phyloP scores from a whole-genome alignment of 2,329 filamentous ascomycete genomes.

The Fusarium compactum region DNA sequence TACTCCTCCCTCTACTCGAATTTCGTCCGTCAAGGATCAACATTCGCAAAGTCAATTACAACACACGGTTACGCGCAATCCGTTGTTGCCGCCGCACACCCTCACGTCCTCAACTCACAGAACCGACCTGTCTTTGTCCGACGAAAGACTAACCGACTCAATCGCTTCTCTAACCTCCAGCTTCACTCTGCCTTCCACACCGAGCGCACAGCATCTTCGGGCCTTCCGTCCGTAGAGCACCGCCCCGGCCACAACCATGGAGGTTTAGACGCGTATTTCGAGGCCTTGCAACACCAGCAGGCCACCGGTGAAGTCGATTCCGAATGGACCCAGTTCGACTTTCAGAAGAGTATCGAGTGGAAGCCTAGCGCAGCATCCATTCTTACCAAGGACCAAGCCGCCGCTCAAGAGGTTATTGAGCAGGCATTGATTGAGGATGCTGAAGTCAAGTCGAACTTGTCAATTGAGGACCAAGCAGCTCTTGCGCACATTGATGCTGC shows the following conservation, averaged over 20 bases:
- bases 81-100: slow-evolving; percentile 92
- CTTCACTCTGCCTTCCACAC: slow-evolving; percentile 83
- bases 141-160: slow-evolving; percentile 66
- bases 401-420: slow-evolving; percentile 48
- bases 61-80: slow-evolving; percentile 98
- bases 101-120: slow-evolving; percentile 79
- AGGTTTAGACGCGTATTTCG: slow-evolving; percentile 90
- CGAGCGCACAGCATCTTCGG: slow-evolving; percentile 62
- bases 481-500: slow-evolving; percentile 88
- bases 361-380: slow-evolving; percentile 72
- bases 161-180: slow-evolving; percentile 67
- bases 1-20: slow-evolving; percentile 77
- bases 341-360: slow-evolving; percentile 90
- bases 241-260: slow-evolving; percentile 68
- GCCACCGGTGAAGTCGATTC: slow-evolving; percentile 72
- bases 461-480: slow-evolving; percentile 66
- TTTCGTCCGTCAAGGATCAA: slow-evolving; percentile 96
- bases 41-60: slow-evolving; percentile 87
- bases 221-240: slow-evolving; percentile 62
- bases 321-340: slow-evolving; percentile 93
- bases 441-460: slow-evolving; percentile 55
- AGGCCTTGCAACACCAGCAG: slow-evolving; percentile 86
- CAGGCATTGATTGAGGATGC: slow-evolving; percentile 53
- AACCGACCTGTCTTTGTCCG: slow-evolving; percentile 73
- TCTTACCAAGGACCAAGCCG: slow-evolving; percentile 70